Conservation (phyloP, 208 protist genomes). For the Histomonas meleagridis region DNA sequence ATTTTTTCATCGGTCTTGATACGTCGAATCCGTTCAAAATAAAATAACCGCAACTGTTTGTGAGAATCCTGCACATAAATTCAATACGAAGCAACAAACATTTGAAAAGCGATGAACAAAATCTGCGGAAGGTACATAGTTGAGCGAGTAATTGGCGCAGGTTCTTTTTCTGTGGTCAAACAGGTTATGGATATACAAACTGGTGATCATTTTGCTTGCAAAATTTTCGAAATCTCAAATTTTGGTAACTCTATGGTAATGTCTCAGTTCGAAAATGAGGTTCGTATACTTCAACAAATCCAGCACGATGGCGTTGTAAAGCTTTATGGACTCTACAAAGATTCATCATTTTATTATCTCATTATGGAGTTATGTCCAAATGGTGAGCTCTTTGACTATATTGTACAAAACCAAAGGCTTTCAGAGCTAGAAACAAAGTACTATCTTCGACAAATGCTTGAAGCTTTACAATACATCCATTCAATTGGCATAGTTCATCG, state of each 20-base stretch:
- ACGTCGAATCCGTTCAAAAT: too few relatives aligned
- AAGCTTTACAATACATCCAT: constrained; percentile 1
- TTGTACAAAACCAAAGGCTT: background rate
- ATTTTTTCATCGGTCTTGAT: too few relatives aligned
- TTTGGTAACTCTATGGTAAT: too few relatives aligned
- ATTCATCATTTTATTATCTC: background rate
- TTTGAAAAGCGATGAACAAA: too few relatives aligned
- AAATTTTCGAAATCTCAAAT: too few relatives aligned
- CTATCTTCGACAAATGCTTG: background rate
- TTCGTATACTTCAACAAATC: background rate
- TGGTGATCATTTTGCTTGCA: background rate
- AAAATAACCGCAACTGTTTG: too few relatives aligned
- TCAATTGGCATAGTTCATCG: background rate
- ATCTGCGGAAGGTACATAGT: background rate
- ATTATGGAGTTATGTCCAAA: background rate
- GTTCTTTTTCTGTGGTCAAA: background rate
- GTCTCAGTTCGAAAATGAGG: background rate
- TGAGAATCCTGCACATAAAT: too few relatives aligned
- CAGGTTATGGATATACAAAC: background rate
- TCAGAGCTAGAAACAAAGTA: background rate
- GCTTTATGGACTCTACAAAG: background rate
- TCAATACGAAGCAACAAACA: too few relatives aligned
- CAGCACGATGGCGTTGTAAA: background rate
- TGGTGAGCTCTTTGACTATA: background rate
- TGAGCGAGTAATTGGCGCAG: background rate